phyloP scores from a whole-genome alignment of 768 basidiomycete genomes.

The Lactarius quietus region DNA sequence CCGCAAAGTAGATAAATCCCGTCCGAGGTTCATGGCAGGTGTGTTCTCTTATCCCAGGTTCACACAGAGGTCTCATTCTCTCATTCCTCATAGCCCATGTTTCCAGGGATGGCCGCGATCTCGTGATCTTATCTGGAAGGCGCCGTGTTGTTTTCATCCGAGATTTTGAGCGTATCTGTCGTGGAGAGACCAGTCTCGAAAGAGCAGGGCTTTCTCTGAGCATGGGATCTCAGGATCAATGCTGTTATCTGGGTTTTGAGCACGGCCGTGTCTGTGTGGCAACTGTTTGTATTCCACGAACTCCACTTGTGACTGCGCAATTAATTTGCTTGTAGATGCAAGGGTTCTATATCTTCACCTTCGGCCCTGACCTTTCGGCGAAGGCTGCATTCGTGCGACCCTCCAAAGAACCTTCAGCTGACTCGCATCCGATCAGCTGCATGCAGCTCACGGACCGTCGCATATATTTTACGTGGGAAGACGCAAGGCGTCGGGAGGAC shows the following conservation, averaged over 20 bases:
- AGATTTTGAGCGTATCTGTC: slow-evolving; percentile 33
- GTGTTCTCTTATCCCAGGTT: neutral
- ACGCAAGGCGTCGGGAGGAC: slow-evolving; percentile 4
- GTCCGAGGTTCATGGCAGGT: slow-evolving; percentile 12
- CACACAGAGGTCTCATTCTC: neutral
- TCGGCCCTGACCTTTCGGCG: neutral
- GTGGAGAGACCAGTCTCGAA: slow-evolving; percentile 1
- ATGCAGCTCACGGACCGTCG: slow-evolving; percentile 26
- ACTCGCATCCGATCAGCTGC: slow-evolving; percentile 7
- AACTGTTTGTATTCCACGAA: neutral
- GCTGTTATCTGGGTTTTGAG: slow-evolving; percentile 12
- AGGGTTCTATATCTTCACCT: slow-evolving; percentile 17
- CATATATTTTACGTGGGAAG: slow-evolving; percentile 25
- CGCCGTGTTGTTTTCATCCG: slow-evolving; percentile 32
- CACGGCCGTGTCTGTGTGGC: slow-evolving; percentile 15
- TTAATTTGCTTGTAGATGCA: neutral
- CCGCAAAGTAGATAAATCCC: neutral
- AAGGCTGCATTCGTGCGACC: slow-evolving; percentile 12
- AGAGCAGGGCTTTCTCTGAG: neutral
- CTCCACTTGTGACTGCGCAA: neutral
- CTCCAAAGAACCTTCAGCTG: neutral
- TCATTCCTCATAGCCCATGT: slow-evolving; percentile 33
- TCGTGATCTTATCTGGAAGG: slow-evolving; percentile 32
- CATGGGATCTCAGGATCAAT: neutral
- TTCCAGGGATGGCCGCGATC: slow-evolving; percentile 34